Conservation (phyloP, 495 filamentous ascomycete genomes). For the Penicillium cosmopolitanum region DNA sequence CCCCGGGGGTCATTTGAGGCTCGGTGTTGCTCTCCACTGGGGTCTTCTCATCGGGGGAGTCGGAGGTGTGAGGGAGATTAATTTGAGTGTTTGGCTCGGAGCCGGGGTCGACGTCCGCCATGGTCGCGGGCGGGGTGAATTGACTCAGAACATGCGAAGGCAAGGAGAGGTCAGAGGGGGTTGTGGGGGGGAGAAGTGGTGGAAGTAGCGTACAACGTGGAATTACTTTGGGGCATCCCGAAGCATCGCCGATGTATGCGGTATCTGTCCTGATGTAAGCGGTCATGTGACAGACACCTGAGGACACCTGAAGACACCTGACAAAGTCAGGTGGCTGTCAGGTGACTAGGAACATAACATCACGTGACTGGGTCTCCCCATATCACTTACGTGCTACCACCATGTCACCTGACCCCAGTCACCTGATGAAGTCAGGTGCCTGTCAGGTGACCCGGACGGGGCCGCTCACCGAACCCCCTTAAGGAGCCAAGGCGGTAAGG, state of each 20-base stretch:
- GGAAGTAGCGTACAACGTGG: not conserved
- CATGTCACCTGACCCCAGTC: not conserved
- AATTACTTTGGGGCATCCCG: too few relatives aligned
- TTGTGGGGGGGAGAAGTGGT: not conserved
- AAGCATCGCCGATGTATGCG: too few relatives aligned
- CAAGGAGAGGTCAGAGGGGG: not conserved
- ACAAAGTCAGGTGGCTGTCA: constrained; percentile 6
- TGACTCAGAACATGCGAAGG: constrained; percentile 15
- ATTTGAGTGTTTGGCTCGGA: constrained; percentile 39
- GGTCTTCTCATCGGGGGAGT: constrained; percentile 5
- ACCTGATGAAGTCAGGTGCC: not conserved
- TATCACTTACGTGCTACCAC: too few relatives aligned
- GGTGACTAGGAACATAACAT: constrained; percentile 10
- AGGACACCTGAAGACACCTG: not conserved
- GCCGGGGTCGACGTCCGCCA: constrained; percentile 52
- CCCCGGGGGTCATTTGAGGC: constrained; percentile 21
- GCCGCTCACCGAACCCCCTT: constrained; percentile 39
- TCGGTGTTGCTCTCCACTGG: constrained; percentile 19
- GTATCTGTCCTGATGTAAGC: constrained; percentile 1
- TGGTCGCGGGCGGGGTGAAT: constrained; percentile 43
- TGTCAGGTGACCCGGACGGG: constrained; percentile 29
- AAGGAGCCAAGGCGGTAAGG: constrained; percentile 3
- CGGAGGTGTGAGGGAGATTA: constrained; percentile 21
- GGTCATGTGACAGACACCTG: not conserved
- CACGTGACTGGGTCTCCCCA: too few relatives aligned